Evolutionary conservation across 75 land plant genomes (phyloP), one percentile per base, ranked within the genome.

Genomic region (Gnetum montanum): DNA sequence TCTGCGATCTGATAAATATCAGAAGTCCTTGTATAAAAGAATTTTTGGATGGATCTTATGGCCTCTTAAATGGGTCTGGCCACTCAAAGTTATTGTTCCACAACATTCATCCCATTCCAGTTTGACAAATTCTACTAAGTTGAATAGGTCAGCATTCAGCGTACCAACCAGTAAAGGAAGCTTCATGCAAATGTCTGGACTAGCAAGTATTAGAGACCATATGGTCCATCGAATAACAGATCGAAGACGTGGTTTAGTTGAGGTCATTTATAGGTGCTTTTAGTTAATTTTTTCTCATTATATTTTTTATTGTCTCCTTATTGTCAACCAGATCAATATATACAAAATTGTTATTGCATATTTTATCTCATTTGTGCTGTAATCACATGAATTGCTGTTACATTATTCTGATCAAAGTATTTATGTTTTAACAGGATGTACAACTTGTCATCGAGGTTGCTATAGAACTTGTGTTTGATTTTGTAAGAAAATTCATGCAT

Each of bases 241-340:
- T 64, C 80, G 79, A 46, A 78, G 99, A 30, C 87, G 84, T 43
- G 99, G 99, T 19, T 76, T 95, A 12, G 47, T 95, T 69, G 99
- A 95, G 99, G 99, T 95, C 10, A 8, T 53, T 38, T 63, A 40
- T 46, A 19, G 10, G 23, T 7, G 46, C 26, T 35, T 54, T 66
- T 4, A 27, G 43, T 33, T 27, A 31, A 35, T 20, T 63, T 28
- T 4, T 38, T 54, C 18, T 43, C 4, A 23, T 1, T 40, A 37
- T 5, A 41, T 26, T 60, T 55, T 59, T 15, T 28, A 11, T 22
- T 4, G 12, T 10, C 28, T 25, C 8, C 4, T 6, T 28, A 28
- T n/a, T n/a, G n/a, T n/a, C n/a, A n/a, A n/a, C n/a, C n/a, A n/a
- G n/a, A 49, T 15, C 15, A 40, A 40, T 10, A 40, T 40, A 15